A percentile compares a stretch with the other conserved stretches of the same genome.
Conservation (phyloP, 805 yeast genomes). For the Candida krabiensis region DNA sequence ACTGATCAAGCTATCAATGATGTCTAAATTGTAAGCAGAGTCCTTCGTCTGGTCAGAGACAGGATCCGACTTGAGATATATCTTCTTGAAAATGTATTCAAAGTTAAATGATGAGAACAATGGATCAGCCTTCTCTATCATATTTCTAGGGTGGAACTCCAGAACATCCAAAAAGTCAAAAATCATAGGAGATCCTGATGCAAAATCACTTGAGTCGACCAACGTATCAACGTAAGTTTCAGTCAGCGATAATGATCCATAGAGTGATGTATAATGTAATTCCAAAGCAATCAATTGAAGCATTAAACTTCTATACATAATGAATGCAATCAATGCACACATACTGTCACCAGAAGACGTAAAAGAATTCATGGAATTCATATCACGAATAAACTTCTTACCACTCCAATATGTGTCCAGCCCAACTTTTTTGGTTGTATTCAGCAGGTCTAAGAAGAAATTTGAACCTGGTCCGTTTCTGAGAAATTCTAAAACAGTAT, state of each 20-base stretch:
- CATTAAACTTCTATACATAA: constrained; percentile 57
- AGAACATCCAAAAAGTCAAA: constrained; percentile 70
- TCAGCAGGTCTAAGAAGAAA: constrained; percentile 52
- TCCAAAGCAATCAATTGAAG: constrained; percentile 71
- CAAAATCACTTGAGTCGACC: constrained; percentile 48
- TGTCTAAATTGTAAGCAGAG: constrained; percentile 42
- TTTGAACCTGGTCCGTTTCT: constrained; percentile 39
- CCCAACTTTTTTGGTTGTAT: constrained; percentile 55
- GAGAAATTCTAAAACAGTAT: constrained; percentile 49
- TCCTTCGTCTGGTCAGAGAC: constrained; percentile 17
- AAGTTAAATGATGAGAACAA: constrained; percentile 39
- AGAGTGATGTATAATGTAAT: constrained; percentile 53
- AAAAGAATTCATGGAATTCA: constrained; percentile 35
- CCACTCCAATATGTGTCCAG: constrained; percentile 56
- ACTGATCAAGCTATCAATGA: constrained; percentile 34
- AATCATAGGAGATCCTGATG: constrained; percentile 64
- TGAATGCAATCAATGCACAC: constrained; percentile 60
- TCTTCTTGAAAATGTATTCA: constrained; percentile 41
- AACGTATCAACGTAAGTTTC: constrained; percentile 52
- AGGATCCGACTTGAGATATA: constrained; percentile 30
- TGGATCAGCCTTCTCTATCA: constrained; percentile 41
- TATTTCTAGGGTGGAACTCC: constrained; percentile 51
- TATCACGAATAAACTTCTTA: constrained; percentile 41
- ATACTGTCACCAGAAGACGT: constrained; percentile 39
- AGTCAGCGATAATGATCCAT: constrained; percentile 51